Evolutionary conservation across 2,329 filamentous ascomycete genomes (phyloP), one percentile per base, ranked within the genome.

Genomic region (Drechslerella dactyloides): DNA sequence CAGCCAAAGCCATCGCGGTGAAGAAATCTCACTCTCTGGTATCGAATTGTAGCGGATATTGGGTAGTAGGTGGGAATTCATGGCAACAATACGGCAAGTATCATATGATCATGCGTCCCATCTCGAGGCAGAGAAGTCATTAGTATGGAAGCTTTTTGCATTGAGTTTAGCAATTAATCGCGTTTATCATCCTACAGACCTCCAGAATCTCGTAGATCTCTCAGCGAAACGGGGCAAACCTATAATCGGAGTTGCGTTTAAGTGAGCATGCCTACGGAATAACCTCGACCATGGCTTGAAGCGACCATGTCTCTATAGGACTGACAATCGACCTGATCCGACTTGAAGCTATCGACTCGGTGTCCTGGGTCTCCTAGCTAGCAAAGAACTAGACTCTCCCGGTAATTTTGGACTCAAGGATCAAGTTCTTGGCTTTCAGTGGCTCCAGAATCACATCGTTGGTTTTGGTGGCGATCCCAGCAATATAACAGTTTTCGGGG

Each of bases 321-420:
- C 21, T 51, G 10, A 58, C 17, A 21, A 27, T 7, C 27, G 2
- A 44, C 10, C 30, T 21, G 37, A 21, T n/a, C n/a, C n/a, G n/a
- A 76, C 79, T 17, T 8, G 10, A 48, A 69, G 64, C 17, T 69
- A 69, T 30, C 65, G 65, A 8, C 65, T 69, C 17, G 65, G 65
- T 7, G 24, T 63, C 17, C 58, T 60, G 13, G 65, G 65, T 1
- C 65, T 69, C 19, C 42, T 69, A 21, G 52, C 65, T 11, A 58
- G 58, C 15, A 52, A 63, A 23, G 65, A 83, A 68, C 80, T 81
- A 15, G 76, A 79, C 2, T 80, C 81, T 0, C 82, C 81, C 17
- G 83, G 83, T 19, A 85, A 85, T 59, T 83, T 81, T 56, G 82
- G 82, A 2, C 76, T 85, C 1, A 80, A 80, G 3, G 83, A 85